Base-by-base conservation (phyloP, 345 rosid genomes). In the Melaleuca quinquenervia region DNA sequence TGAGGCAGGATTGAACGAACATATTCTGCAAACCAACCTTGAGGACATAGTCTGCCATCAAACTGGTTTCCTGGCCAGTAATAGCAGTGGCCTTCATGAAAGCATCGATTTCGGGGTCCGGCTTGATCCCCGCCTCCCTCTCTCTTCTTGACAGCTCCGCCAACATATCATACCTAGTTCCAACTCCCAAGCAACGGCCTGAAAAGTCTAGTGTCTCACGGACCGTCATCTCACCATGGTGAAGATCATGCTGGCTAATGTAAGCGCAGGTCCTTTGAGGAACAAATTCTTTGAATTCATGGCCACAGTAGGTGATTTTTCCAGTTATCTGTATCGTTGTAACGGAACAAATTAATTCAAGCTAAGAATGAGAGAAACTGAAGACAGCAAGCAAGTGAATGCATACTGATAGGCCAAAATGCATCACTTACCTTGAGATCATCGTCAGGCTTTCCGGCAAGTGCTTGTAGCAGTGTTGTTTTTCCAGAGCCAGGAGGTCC, bases 221-320 rank as follows among this genome's bases (percentile, higher is more conserved):
- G n/a, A 91, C 89, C 26, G 93, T 91, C 91, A 91, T 86, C 86
- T 89, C 90, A 11, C 91, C 93, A 26, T 87, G 78, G 89, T 91
- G 93, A 88, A 90, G 88, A 52, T 89, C 91, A 44, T 90, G 89
- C 86, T 90, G 90, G 84, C 91, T 89, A 84, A 91, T 88, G 83
- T 90, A 91, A 82, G 93, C 91, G 50, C 92, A 89, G 22, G 93
- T 89, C 82, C 89, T 90, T 83, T 91, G 93, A 82, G 92, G 92
- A 41, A 90, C 86, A 84, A 91, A 91, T 82, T 91, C 93, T 11
- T 48, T 27, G 45, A 91, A 87, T 49, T 91, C 92, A 2, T 90
- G 93, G 56, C 93, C 93, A 5, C 93, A 91, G 86, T 89, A 91
- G 29, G 92, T 91, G 52, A 90, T 55, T 85, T 89, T 90, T 45